Conservation (phyloP, 352 stramenopile genomes). For the Pelagophyceae sp. region DNA sequence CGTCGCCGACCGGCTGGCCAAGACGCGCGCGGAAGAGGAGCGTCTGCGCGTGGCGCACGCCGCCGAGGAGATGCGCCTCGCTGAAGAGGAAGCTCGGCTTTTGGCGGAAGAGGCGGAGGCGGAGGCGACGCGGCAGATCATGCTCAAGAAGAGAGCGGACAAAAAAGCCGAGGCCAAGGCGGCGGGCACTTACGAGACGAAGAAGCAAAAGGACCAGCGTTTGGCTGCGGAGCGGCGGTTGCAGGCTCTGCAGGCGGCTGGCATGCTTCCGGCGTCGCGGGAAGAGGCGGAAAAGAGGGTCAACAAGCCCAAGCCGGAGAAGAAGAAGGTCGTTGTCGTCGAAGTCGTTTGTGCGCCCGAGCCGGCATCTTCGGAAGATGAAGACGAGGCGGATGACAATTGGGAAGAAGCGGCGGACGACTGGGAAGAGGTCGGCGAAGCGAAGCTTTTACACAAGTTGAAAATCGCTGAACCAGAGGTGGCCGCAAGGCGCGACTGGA, state of each 20-base stretch:
- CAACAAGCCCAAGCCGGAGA: conserved; percentile 25
- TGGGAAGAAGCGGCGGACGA: conserved; percentile 42
- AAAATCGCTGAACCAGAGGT: no score
- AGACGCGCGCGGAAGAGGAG: conserved; percentile 41
- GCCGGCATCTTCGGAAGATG: conserved; percentile 29
- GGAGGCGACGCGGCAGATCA: conserved; percentile 46
- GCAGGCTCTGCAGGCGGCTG: conserved; percentile 79
- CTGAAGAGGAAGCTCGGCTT: conserved; percentile 22
- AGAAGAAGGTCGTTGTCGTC: conserved; percentile 41
- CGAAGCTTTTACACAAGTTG: conserved; percentile 44
- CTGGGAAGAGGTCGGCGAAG: conserved; percentile 47
- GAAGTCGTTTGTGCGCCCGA: conserved; percentile 34
- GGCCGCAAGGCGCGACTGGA: no score
- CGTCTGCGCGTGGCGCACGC: conserved; percentile 29
- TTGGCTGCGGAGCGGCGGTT: conserved; percentile 69
- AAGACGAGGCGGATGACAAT: conserved; percentile 32
- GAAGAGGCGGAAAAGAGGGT: conserved; percentile 26
- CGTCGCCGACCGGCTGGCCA: conserved; percentile 50
- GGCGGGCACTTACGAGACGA: conserved; percentile 97
- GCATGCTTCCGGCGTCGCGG: conserved; percentile 49
- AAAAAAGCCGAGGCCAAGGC: conserved; percentile 38
- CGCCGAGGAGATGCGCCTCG: conserved; percentile 35
- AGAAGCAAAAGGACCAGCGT: conserved; percentile 89
- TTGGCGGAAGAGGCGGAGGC: conserved; percentile 49
- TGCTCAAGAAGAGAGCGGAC: conserved; percentile 50